Evolutionary conservation across 495 filamentous ascomycete species (phyloP).

Genomic region (Lepidopterella palustris): DNA sequence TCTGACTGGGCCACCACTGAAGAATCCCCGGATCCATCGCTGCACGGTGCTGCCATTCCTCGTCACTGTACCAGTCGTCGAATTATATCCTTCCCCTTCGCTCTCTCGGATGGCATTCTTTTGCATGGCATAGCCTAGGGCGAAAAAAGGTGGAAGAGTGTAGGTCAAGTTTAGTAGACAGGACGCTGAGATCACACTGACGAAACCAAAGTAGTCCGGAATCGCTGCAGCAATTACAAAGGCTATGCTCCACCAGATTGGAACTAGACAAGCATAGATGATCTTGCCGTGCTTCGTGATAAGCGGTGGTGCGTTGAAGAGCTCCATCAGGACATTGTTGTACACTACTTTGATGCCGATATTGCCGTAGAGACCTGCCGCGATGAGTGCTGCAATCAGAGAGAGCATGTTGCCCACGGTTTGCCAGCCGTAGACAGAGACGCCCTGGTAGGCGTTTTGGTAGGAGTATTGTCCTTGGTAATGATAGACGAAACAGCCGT

Average conservation of each 20-base stretch:
- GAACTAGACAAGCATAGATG: slow-evolving; percentile 48
- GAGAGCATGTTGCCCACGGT: slow-evolving; percentile 51
- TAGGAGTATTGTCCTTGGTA: slow-evolving; percentile 54
- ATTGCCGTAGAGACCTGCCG: slow-evolving; percentile 55
- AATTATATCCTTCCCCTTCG: slow-evolving; percentile 16
- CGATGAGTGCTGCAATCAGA: slow-evolving; percentile 48
- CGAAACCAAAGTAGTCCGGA: slow-evolving; percentile 46
- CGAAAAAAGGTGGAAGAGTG: slow-evolving; percentile 44
- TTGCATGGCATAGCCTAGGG: slow-evolving; percentile 44
- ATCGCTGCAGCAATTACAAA: slow-evolving; percentile 51
- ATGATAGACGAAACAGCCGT: slow-evolving; percentile 53
- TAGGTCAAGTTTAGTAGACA: slow-evolving; percentile 48
- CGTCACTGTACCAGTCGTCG: slow-evolving; percentile 6
- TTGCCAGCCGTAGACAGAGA: slow-evolving; percentile 45
- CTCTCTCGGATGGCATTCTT: slow-evolving; percentile 29
- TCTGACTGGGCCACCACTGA: background rate
- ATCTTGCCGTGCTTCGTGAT: slow-evolving; percentile 46
- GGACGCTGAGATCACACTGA: slow-evolving; percentile 42
- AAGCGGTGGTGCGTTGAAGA: slow-evolving; percentile 48
- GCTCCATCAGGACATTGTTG: slow-evolving; percentile 52
- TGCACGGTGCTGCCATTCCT: slow-evolving; percentile 8
- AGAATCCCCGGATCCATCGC: slow-evolving; percentile 12
- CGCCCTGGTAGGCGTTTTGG: slow-evolving; percentile 49
- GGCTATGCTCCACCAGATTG: slow-evolving; percentile 53
- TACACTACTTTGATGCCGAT: slow-evolving; percentile 65